Percentiles rank a stretch among this genome's conserved stretches.
Conservation (phyloP, 2,329 filamentous ascomycete genomes). For the Fusarium sp. region DNA sequence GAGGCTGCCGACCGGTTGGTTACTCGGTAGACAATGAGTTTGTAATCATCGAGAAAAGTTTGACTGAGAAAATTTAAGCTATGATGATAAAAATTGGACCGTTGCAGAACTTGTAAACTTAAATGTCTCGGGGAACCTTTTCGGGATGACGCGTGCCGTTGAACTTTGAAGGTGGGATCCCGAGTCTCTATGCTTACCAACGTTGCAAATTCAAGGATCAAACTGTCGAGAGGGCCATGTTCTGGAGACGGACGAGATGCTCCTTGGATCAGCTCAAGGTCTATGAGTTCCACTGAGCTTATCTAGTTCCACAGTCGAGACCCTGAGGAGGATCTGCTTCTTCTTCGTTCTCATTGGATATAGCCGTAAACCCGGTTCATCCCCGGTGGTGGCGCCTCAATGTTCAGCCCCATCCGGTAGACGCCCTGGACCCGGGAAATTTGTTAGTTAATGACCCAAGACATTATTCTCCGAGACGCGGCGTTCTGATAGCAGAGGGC, state of each 20-base stretch:
- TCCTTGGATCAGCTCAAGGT: neutral
- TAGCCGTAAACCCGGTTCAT: neutral
- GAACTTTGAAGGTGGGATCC: neutral
- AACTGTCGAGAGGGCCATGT: too few species aligned
- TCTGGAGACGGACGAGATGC: neutral
- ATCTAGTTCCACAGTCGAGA: constrained; percentile 15
- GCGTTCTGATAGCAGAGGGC: neutral
- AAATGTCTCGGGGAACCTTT: neutral
- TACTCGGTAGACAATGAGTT: neutral
- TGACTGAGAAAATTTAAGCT: neutral
- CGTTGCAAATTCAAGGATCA: neutral
- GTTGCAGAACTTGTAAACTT: neutral
- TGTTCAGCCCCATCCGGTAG: neutral
- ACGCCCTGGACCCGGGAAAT: neutral
- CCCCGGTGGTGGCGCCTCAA: neutral
- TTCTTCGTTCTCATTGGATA: neutral
- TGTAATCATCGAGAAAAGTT: neutral
- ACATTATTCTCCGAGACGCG: neutral
- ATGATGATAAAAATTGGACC: neutral
- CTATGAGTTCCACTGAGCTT: constrained; percentile 16
- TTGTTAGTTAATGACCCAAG: neutral
- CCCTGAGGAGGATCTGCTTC: constrained; percentile 8
- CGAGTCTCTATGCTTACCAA: neutral
- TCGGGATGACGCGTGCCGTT: neutral
- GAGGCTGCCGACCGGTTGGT: neutral